Base-by-base conservation (phyloP, 106 monocot genomes). In the Amphibolis antarctica region DNA sequence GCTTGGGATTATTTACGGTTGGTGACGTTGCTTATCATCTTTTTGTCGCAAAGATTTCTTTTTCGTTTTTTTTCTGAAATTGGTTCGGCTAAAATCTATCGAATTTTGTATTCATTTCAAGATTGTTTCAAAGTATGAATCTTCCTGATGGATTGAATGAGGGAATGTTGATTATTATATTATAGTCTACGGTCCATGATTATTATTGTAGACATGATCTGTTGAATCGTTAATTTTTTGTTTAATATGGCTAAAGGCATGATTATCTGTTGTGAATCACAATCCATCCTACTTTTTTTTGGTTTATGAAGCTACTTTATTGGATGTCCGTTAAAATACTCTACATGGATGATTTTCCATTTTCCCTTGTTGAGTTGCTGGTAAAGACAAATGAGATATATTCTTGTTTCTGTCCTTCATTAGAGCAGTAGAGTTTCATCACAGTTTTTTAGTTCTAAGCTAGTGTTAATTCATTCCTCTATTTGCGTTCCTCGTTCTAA, bases 1-100 rank as follows among this genome's bases (percentile, higher is more conserved):
- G 53, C 74, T 92, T 71, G 76, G 81, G 9, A 74, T 84, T 29
- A 75, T 92, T 62, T 92, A 83, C 54, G 91, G 91, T 92, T 69
- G 1, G 53, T 31, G 21, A 0, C 28, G 30, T 47, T 44, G 5
- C 51, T 29, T 12, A n/a, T 65, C 51, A 48, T 5, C 6, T n/a
- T 17, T 53, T 30, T 18, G 19, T 19, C 53, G 10, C 9, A 10
- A 19, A 18, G 36, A 5, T 53, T 25, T 28, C 28, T 0, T 46
- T 24, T 13, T 17, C 11, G 12, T 6, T 46, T 64, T 5, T 46
- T 25, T 10, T 0, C 26, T 20, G 44, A 22, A 19, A 14, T n/a
- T n/a, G 10, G 12, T 1, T 24, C 21, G 55, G 4, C 2, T 56
- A 12, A 25, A 20, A 56, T 56, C 10, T 56, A 56, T 56, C 10